A percentile compares a stretch with the other conserved stretches of the same genome.
These are phyloP conservation scores for Gynostemma pentaphyllum DNA, from an alignment of 306 rosid species.

Conservation along the genomic window DNA sequence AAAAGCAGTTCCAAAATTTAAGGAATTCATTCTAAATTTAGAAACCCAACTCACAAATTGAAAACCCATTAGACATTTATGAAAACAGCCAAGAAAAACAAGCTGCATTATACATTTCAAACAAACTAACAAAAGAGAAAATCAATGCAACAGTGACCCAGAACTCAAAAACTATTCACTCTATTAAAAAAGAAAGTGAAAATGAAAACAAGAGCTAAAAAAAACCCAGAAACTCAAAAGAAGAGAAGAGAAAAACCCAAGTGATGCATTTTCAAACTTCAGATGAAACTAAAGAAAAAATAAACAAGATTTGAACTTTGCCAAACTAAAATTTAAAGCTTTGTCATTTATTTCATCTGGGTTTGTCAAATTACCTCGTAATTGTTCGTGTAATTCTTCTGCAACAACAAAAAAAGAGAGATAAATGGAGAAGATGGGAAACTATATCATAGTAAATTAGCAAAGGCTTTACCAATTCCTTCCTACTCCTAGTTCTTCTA, in stretches of 20 bases:
- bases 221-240: neutral
- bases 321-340: neutral
- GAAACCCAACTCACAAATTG: neutral
- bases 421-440: neutral
- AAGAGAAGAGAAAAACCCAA: neutral
- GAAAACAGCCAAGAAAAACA: neutral
- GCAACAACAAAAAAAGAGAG: neutral
- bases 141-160: neutral
- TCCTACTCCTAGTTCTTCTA: too few relatives aligned
- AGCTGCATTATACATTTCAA: neutral
- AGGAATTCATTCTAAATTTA: neutral
- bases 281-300: neutral
- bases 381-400: neutral
- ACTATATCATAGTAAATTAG: too few relatives aligned
- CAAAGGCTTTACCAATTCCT: too few relatives aligned
- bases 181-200: neutral
- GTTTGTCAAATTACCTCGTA: neutral
- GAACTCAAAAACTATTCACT: constrained; percentile 1
- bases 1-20: neutral
- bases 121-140: neutral
- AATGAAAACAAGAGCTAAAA: neutral
- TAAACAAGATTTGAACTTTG: neutral
- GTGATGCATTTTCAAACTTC: neutral
- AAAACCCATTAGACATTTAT: neutral
- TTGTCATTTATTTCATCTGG: constrained; percentile 3